Evolutionary conservation across 2,329 filamentous ascomycete genomes (phyloP).

Genomic region (Hymenoscyphus albidus): DNA sequence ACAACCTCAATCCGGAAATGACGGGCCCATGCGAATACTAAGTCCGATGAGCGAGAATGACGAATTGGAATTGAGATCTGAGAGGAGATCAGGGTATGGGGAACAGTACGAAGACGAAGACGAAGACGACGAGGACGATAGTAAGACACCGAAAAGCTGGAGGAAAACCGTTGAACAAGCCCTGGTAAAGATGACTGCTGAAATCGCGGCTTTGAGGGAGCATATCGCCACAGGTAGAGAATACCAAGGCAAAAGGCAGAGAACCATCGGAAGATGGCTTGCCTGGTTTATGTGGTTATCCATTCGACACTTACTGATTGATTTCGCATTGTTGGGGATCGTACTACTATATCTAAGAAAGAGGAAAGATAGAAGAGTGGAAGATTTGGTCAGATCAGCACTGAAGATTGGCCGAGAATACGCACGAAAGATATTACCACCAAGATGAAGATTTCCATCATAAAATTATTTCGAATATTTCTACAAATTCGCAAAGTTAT

Average conservation of each 20-base stretch:
- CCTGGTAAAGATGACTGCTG: constrained; percentile 83
- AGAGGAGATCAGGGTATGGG: constrained; percentile 40
- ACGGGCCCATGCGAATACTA: constrained; percentile 64
- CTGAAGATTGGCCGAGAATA: constrained; percentile 57
- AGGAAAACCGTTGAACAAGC: constrained; percentile 78
- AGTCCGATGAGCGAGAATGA: constrained; percentile 85
- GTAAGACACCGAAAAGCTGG: constrained; percentile 58
- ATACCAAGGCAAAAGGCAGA: constrained; percentile 62
- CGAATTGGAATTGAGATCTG: constrained; percentile 55
- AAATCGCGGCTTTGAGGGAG: constrained; percentile 87
- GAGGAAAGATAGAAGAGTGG: constrained; percentile 66
- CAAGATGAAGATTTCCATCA: constrained; percentile 32
- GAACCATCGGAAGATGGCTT: constrained; percentile 65
- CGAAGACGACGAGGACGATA: constrained; percentile 40
- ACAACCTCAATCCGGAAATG: constrained; percentile 46
- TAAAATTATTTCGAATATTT: background rate
- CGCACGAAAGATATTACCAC: constrained; percentile 53
- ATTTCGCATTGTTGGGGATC: constrained; percentile 62
- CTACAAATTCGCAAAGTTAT: background rate
- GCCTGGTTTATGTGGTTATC: constrained; percentile 66
- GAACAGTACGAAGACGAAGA: constrained; percentile 42
- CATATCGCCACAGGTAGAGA: constrained; percentile 77
- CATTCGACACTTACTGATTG: constrained; percentile 69
- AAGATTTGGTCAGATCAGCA: constrained; percentile 67
- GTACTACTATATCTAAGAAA: constrained; percentile 69